Evolutionary conservation across 768 basidiomycete species (phyloP), one percentile per base, ranked within the genome.

Genomic region (Clitopilus passeckerianus): DNA sequence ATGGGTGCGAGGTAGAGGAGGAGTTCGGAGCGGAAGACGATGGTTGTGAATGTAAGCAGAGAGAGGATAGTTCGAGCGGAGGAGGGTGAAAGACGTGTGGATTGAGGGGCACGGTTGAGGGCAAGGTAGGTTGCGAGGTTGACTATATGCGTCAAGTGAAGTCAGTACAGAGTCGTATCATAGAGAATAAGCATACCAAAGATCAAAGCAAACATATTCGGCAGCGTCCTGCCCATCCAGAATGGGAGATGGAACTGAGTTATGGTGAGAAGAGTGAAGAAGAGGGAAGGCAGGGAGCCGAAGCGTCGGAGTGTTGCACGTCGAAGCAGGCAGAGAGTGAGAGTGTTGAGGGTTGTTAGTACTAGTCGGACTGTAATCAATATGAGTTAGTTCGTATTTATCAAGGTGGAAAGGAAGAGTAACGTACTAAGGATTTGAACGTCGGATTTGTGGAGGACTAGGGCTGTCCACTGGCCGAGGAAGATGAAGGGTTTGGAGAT

Each of bases 221-320:
- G 96, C 6, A 98, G 72, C 0, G 96, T 97, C 57, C 97, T 75
- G 1, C 94, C 87, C 79, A 94, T 91, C 88, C 93, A 98, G 70
- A 93, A 99, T 6, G 87, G 87, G 5, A 95, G 68, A 68, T 98
- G 97, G 68, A 97, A 98, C 67, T 96, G 94, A 0, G 88, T 85
- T 63, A 85, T 79, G 3, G 86, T 85, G n/a, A 97, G 68, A 0
- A 95, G 61, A 1, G 82, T 71, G 69, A 88, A 96, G 65, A 84
- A 78, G 15, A 79, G 66, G 14, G 85, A 77, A 0, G 86, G 80
- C 2, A 71, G 68, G 1, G 75, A 71, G 15, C 91, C 93, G 63
- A 88, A 96, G 18, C 89, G 83, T 10, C 72, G 71, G 0, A 80
- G 75, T 1, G 91, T 79, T 1, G 86, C 83, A 41, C 83, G 81